Conservation (phyloP, 78 protist genomes). For the Dictyostelium brefeldianum region DNA sequence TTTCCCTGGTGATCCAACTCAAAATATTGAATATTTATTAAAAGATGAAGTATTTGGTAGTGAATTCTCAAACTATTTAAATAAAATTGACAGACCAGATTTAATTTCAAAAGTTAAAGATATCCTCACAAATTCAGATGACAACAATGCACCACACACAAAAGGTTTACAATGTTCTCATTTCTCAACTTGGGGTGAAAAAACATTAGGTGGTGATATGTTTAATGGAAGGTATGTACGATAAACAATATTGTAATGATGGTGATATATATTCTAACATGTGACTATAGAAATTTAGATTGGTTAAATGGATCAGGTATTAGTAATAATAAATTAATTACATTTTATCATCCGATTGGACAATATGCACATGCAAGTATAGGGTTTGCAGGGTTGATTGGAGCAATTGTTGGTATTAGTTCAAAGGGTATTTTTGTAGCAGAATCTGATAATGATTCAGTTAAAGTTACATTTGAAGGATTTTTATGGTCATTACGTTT, state of each 20-base stretch:
- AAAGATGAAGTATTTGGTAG: constrained; percentile 14
- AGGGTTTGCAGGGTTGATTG: constrained; percentile 76
- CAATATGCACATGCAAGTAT: constrained; percentile 8
- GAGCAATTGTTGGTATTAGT: constrained; percentile 83
- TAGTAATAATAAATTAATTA: constrained; percentile 59
- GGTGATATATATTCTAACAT: too few species aligned
- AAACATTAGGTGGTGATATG: constrained; percentile 68
- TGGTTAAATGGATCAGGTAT: constrained; percentile 84
- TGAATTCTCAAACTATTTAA: not conserved
- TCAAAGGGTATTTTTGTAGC: constrained; percentile 77
- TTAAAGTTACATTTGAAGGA: constrained; percentile 77
- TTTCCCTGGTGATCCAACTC: constrained; percentile 57
- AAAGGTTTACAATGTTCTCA: constrained; percentile 72
- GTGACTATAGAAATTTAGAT: constrained; percentile 80
- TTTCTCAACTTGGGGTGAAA: constrained; percentile 75
- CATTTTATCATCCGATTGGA: constrained; percentile 71
- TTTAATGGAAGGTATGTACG: constrained; percentile 41
- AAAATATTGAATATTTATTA: constrained; percentile 59
- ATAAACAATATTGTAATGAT: too few species aligned
- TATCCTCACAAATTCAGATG: not conserved
- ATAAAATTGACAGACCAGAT: too few species aligned
- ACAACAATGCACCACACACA: not conserved
- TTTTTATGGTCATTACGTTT: constrained; percentile 81
- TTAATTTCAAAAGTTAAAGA: not conserved
- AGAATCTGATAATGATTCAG: constrained; percentile 72